phyloP scores from a whole-genome alignment of 352 stramenopile genomes.

The Pythium angustatum region DNA sequence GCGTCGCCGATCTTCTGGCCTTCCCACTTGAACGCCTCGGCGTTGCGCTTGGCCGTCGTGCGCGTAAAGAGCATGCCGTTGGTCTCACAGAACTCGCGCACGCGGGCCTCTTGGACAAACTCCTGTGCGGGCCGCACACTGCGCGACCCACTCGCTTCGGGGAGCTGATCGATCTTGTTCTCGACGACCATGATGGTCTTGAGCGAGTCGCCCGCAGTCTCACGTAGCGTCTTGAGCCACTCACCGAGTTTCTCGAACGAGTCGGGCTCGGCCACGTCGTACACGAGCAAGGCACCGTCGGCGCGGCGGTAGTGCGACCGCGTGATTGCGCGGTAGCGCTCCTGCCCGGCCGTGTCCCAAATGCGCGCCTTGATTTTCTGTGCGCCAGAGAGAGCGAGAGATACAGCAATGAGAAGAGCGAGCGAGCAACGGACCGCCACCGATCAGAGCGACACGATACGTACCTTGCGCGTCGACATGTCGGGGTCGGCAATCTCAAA shows the following conservation, averaged over 20 bases:
- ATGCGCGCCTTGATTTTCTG: conserved; percentile 76
- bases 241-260: conserved; percentile 87
- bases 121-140: conserved; percentile 18
- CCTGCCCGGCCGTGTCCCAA: conserved; percentile 90
- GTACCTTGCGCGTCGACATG: conserved; percentile 42
- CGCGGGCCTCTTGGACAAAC: conserved; percentile 50
- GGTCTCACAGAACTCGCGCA: conserved; percentile 55
- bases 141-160: background rate
- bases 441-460: no score
- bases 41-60: conserved; percentile 68
- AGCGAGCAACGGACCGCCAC: no score
- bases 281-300: conserved; percentile 88
- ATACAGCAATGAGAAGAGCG: background rate
- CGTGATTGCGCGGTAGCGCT: conserved; percentile 89
- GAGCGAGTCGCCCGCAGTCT: conserved; percentile 86
- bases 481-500: conserved; percentile 63
- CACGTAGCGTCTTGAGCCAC: conserved; percentile 87
- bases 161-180: conserved; percentile 89
- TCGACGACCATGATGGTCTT: conserved; percentile 85
- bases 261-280: conserved; percentile 87
- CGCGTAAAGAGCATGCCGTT: conserved; percentile 64
- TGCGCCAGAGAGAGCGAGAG: background rate
- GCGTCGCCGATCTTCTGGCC: conserved; percentile 50
- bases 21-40: conserved; percentile 56
- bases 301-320: conserved; percentile 85